Conservation (phyloP, 495 filamentous ascomycete genomes). For the Haplographium delicatum region DNA sequence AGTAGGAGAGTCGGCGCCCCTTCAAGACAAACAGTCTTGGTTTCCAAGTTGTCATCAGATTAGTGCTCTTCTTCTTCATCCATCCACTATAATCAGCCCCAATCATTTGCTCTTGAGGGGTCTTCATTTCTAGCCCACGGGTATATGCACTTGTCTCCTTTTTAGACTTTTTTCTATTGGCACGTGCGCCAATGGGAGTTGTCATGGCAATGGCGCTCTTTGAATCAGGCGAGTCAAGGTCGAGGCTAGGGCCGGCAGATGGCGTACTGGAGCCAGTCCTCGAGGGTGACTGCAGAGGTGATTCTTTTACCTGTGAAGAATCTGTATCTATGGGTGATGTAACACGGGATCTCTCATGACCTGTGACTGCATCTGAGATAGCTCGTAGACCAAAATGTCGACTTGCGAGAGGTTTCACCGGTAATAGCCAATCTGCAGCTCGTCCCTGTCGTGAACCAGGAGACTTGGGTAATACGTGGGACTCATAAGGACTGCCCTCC, state of each 20-base stretch:
- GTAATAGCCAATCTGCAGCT: slow-evolving; percentile 48
- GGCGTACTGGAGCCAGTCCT: slow-evolving; percentile 83
- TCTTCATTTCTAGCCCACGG: slow-evolving; percentile 76
- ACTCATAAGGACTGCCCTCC: slow-evolving; percentile 47
- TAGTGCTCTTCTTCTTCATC: slow-evolving; percentile 99
- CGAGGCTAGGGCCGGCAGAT: slow-evolving; percentile 73
- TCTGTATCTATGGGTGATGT: slow-evolving; percentile 39
- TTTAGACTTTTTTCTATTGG: slow-evolving; percentile 59
- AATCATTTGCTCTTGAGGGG: slow-evolving; percentile 76
- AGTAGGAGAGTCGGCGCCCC: slow-evolving; percentile 88
- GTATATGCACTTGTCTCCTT: slow-evolving; percentile 93
- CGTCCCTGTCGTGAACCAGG: slow-evolving; percentile 38
- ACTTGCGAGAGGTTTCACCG: slow-evolving; percentile 46
- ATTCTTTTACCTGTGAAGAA: slow-evolving; percentile 56
- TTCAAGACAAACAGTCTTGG: slow-evolving; percentile 88
- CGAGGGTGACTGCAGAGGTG: slow-evolving; percentile 59
- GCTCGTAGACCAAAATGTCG: slow-evolving; percentile 60
- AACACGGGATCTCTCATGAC: slow-evolving; percentile 52
- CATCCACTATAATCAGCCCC: slow-evolving; percentile 92
- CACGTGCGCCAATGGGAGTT: slow-evolving; percentile 29
- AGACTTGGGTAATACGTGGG: slow-evolving; percentile 46
- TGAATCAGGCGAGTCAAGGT: slow-evolving; percentile 66
- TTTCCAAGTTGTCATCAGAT: slow-evolving; percentile 96
- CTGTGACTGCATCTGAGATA: slow-evolving; percentile 73
- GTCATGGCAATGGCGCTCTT: slow-evolving; percentile 47